These are phyloP conservation scores for Penstemon barbatus DNA, from an alignment of 257 asterid genomes.

Conservation along the genomic window DNA sequence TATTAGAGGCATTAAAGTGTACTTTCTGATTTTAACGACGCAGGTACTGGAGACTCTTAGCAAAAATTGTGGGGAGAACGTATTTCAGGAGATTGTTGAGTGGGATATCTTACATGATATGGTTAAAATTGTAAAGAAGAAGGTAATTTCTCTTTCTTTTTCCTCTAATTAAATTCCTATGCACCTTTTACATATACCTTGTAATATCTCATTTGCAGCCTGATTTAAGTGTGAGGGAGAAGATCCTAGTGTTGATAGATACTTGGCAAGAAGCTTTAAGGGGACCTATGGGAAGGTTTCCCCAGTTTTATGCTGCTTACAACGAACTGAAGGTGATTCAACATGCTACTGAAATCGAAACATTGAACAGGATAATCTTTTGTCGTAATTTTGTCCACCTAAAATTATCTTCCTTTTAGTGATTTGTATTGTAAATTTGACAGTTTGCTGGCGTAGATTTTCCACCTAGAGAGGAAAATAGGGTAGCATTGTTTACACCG, in stretches of 20 bases:
- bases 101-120: conserved; percentile 87
- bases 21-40: conserved; percentile 25
- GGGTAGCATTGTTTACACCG: conserved; percentile 88
- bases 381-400: no score
- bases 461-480: conserved; percentile 88
- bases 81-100: conserved; percentile 87
- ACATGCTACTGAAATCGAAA: neutral
- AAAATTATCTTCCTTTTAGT: neutral
- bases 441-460: conserved; percentile 90
- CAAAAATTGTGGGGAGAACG: conserved; percentile 92
- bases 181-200: conserved; percentile 17
- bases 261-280: conserved; percentile 97
- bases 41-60: conserved; percentile 96
- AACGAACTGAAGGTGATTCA: conserved; percentile 80
- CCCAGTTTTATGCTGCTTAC: conserved; percentile 86
- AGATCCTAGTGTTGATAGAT: conserved; percentile 83
- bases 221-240: conserved; percentile 91
- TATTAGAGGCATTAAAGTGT: neutral
- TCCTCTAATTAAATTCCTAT: neutral
- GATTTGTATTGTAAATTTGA: conserved; percentile 26
- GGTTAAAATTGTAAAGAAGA: conserved; percentile 95
- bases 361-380: no score
- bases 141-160: conserved; percentile 43
- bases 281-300: conserved; percentile 82
- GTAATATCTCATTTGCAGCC: conserved; percentile 55